Percentiles rank a stretch among this genome's conserved stretches.
Conservation (phyloP, 2,329 filamentous ascomycete genomes). For the Teratosphaeria viscida region DNA sequence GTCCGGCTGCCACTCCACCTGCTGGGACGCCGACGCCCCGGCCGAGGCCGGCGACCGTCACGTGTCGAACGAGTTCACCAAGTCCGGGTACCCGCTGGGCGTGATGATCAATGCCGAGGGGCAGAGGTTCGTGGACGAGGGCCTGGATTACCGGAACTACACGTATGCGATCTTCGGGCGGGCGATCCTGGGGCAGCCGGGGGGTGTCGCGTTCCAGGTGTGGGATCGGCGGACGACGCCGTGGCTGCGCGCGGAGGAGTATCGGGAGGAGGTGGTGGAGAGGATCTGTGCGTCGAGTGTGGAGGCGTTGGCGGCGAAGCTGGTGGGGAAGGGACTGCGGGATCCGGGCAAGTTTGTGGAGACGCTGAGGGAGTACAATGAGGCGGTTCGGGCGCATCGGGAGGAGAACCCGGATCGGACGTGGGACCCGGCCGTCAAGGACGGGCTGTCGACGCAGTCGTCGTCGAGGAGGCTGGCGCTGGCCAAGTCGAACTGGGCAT, state of each 20-base stretch:
- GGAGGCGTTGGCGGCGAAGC: conserved; percentile 46
- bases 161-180: conserved; percentile 57
- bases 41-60: conserved; percentile 44
- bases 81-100: conserved; percentile 57
- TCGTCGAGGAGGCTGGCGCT: conserved; percentile 32
- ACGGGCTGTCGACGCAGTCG: conserved; percentile 53
- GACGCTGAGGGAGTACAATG: conserved; percentile 48
- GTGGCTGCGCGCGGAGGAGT: conserved; percentile 53
- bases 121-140: conserved; percentile 56
- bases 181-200: conserved; percentile 50
- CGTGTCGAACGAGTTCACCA: conserved; percentile 58
- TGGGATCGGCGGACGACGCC: conserved; percentile 46
- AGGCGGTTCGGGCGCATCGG: conserved; percentile 41
- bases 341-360: conserved; percentile 38
- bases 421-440: conserved; percentile 52
- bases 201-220: conserved; percentile 51
- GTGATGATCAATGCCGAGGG: conserved; percentile 53
- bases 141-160: conserved; percentile 54
- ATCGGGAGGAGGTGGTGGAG: conserved; percentile 46
- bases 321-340: conserved; percentile 38
- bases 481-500: conserved; percentile 57
- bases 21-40: conserved; percentile 55
- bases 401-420: conserved; percentile 34
- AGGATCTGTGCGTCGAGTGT: conserved; percentile 43
- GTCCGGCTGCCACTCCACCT: conserved; percentile 54